A percentile compares a stretch with the other conserved stretches of the same genome.
These are phyloP conservation scores for Chaetomium globosum DNA, from an alignment of 2,329 filamentous ascomycete genomes.

Conservation along the genomic window DNA sequence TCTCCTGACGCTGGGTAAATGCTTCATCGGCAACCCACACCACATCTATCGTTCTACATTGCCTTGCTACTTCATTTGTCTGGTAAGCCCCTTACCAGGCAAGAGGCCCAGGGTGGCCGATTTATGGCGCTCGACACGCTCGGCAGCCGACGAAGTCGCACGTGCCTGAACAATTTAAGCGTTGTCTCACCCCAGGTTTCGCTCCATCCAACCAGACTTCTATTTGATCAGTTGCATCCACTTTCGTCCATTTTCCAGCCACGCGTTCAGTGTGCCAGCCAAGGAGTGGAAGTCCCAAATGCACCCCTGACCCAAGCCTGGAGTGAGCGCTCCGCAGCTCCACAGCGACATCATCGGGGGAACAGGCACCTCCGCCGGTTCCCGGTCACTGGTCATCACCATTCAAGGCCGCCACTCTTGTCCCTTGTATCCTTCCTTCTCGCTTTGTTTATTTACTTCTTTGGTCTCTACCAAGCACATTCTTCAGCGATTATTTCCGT, in stretches of 20 bases:
- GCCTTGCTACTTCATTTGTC: not conserved
- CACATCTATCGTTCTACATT: not conserved
- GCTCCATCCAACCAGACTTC: slow-evolving; percentile 3
- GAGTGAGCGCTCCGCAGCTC: slow-evolving; percentile 10
- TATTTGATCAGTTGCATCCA: not conserved
- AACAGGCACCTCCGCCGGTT: not conserved
- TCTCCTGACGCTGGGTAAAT: not conserved
- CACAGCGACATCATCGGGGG: slow-evolving; percentile 30
- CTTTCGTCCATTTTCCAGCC: not conserved
- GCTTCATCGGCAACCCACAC: not conserved
- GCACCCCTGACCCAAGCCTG: slow-evolving; percentile 16
- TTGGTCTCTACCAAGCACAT: not conserved
- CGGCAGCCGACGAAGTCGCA: not conserved
- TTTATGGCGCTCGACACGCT: not conserved
- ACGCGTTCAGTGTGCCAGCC: not conserved
- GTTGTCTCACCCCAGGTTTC: slow-evolving; percentile 2
- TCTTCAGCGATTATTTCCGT: not conserved
- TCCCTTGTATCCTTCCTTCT: not conserved
- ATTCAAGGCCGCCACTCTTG: slow-evolving; percentile 3
- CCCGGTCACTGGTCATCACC: not conserved
- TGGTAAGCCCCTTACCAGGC: too few species aligned
- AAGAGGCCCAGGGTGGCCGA: too few species aligned
- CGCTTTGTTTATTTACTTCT: not conserved
- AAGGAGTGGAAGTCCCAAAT: not conserved
- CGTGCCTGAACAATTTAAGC: not conserved